These are phyloP conservation scores for Macadamia tetraphylla DNA, from an alignment of 164 flowering plant genomes.

Conservation along the genomic window DNA sequence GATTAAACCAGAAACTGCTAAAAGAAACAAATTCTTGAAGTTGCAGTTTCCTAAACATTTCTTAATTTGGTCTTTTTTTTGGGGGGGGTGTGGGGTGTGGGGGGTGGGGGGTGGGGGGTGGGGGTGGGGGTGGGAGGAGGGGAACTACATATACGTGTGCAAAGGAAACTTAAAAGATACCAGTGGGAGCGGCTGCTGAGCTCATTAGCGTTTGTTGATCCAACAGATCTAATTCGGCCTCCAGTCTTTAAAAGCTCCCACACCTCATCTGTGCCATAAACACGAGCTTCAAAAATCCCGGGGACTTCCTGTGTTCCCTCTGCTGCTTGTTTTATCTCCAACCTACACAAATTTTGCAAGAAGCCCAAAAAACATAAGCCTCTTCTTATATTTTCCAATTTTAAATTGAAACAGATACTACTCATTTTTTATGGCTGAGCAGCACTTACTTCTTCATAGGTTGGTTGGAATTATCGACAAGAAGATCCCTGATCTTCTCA, in stretches of 20 bases:
- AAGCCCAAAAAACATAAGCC: background rate
- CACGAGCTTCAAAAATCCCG: slow-evolving; percentile 69
- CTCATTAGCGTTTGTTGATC: slow-evolving; percentile 84
- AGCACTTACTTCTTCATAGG: slow-evolving; percentile 59
- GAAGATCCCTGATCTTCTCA: slow-evolving; percentile 78
- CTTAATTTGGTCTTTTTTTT: too few relatives aligned
- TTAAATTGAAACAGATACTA: background rate
- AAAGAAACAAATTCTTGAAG: too few relatives aligned
- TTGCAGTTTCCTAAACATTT: too few relatives aligned
- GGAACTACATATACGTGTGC: background rate
- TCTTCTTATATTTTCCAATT: background rate
- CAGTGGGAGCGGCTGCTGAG: slow-evolving; percentile 92
- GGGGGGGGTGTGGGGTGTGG: too few relatives aligned
- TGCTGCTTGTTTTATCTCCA: slow-evolving; percentile 80
- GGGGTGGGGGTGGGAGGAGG: too few relatives aligned
- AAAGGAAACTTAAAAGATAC: slow-evolving; percentile 25
- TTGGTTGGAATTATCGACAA: slow-evolving; percentile 53
- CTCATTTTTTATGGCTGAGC: background rate
- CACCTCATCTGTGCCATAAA: slow-evolving; percentile 53
- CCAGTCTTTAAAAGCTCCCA: slow-evolving; percentile 79
- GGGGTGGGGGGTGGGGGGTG: too few relatives aligned
- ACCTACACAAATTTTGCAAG: slow-evolving; percentile 21
- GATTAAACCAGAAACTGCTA: too few relatives aligned
- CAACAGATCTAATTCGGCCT: slow-evolving; percentile 68
- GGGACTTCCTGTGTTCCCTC: slow-evolving; percentile 87